Base-by-base conservation (phyloP, 495 filamentous ascomycete genomes). In the Aspergillus nidulans region DNA sequence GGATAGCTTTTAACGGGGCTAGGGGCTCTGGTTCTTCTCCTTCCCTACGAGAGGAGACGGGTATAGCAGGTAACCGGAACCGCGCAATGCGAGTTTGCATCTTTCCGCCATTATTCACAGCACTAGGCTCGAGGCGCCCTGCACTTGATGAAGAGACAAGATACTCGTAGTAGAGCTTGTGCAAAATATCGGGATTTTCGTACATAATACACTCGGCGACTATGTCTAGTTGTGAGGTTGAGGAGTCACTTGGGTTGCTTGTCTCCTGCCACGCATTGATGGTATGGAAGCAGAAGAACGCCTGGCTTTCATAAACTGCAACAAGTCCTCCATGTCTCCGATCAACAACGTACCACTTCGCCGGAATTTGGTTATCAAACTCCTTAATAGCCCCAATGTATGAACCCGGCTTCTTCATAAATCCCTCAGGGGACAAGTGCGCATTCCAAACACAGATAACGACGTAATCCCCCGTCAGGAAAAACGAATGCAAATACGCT, bases 201-300 rank as follows among this genome's bases (percentile, higher is more conserved):
- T 85, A 85, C 16, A 70, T 67, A 21, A 81, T 64, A 1, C 84
- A 56, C 42, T 89, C 87, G 49, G 79, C 79, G 19, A 84, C 66
- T 13, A 89, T 76, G 52, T 84, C 73, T 6, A 63, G 69, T 26
- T 74, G 66, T 19, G 61, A 57, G 1, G 68, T 51, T 19, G 61
- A 59, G 1, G 67, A 48, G 19, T 77, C 69, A 4, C 62, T 63
- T 3, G 63, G 24, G 8, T 26, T 24, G 0, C 71, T 71, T 0
- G 66, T 55, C 52, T 88, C 81, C 56, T 90, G 83, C 69, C 83
- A 91, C 0, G 87, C 79, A 59, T 92, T 92, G 61, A 89, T 73
- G 5, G 83, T 79, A 69, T 92, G 87, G 69, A 92, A 92, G 67
- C 78, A 82, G 72, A 90, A 92, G 52, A 85, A 84, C 0, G 84